Conservation (phyloP, 2,329 filamentous ascomycete species). For the Phialophora macrospora region DNA sequence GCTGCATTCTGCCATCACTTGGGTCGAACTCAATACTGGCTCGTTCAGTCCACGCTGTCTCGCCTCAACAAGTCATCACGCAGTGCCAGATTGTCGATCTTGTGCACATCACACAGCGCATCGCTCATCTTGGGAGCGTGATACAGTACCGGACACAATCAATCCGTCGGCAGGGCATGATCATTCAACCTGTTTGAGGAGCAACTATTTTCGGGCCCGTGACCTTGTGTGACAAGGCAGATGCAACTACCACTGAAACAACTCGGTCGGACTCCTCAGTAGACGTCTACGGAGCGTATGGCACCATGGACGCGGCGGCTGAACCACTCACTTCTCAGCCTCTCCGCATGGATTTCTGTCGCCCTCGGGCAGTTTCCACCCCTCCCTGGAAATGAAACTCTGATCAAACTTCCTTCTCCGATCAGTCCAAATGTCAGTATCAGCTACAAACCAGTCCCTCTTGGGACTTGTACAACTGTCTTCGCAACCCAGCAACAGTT, state of each 20-base stretch:
- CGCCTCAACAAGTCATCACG: background rate
- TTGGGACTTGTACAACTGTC: constrained; percentile 67
- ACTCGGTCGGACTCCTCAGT: background rate
- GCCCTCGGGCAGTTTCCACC: constrained; percentile 33
- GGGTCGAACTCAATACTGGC: background rate
- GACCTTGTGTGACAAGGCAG: background rate
- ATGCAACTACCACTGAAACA: background rate
- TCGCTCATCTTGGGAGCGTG: background rate
- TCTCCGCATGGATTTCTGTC: constrained; percentile 10
- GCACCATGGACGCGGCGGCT: constrained; percentile 26
- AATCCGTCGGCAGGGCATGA: background rate
- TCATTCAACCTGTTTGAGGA: background rate
- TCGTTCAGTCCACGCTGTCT: background rate
- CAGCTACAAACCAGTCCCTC: constrained; percentile 67
- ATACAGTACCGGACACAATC: background rate
- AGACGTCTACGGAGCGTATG: constrained; percentile 22
- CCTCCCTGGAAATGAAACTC: constrained; percentile 29
- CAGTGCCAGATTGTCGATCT: background rate
- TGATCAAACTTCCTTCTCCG: constrained; percentile 65
- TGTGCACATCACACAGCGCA: background rate
- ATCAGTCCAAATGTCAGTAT: constrained; percentile 66
- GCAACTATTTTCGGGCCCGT: background rate
- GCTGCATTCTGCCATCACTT: background rate
- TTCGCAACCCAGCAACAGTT: constrained; percentile 71
- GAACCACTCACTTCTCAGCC: constrained; percentile 22